These are phyloP conservation scores for Micractinium sp. DNA, from an alignment of 139 green algal species.

Conservation along the genomic window DNA sequence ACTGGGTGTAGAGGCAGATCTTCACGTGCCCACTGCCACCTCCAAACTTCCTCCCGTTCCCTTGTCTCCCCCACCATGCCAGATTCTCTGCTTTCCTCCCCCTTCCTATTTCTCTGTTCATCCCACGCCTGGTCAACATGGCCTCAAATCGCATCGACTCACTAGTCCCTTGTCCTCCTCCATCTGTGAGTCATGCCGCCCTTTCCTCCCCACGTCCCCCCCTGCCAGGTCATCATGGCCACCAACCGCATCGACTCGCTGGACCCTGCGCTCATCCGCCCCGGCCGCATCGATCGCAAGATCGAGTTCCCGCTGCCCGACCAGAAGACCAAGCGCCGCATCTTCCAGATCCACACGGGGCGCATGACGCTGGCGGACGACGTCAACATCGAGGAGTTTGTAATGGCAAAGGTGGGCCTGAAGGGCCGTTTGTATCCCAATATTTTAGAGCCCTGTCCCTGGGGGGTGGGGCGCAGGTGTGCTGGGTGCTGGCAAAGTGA, in stretches of 20 bases:
- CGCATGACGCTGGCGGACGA: constrained; percentile 95
- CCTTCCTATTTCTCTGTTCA: too few relatives aligned
- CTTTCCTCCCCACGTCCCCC: background rate
- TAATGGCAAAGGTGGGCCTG: constrained; percentile 61
- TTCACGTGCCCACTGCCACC: too few relatives aligned
- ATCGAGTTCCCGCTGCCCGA: constrained; percentile 99
- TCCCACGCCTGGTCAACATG: too few relatives aligned
- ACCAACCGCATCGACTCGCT: constrained; percentile 98
- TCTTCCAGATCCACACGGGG: constrained; percentile 93
- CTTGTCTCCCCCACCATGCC: too few relatives aligned
- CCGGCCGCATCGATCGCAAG: constrained; percentile 93
- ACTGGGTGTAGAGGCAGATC: too few relatives aligned
- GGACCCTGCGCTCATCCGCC: constrained; percentile 96
- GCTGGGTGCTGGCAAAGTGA: background rate
- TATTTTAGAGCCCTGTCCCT: background rate
- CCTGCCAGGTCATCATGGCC: constrained; percentile 94
- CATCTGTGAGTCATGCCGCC: background rate
- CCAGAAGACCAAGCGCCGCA: constrained; percentile 98
- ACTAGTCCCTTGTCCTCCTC: too few relatives aligned
- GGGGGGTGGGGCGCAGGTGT: background rate
- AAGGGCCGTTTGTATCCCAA: background rate
- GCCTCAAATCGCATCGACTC: too few relatives aligned
- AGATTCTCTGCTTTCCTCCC: too few relatives aligned
- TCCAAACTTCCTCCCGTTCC: too few relatives aligned
- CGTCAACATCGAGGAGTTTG: constrained; percentile 99